Base-by-base conservation (phyloP, 1,284 basidiomycete species). In the Polyporus tsugae region DNA sequence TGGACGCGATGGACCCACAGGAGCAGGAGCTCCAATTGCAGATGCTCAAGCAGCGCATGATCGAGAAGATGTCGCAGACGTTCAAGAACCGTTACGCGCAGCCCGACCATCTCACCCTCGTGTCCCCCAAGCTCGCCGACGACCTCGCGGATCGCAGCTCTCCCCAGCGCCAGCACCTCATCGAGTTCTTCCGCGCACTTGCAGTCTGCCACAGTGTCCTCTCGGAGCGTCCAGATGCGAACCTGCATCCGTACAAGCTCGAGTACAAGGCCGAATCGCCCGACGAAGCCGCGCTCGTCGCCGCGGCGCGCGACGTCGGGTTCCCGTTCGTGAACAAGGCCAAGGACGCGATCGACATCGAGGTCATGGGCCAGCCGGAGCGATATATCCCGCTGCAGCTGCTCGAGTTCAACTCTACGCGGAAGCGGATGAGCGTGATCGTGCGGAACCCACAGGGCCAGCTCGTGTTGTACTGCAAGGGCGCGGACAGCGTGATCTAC, bases 221-320 rank as follows among this genome's bases (percentile, higher is more conserved):
- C 15, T 85, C 95, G 0, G 95, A 96, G 74, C 86, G 84, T 65
- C 87, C 92, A 0, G 89, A 93, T 38, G 86, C 89, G 9, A 80
- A 87, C 70, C 82, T 83, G 55, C 82, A 90, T 17, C 94, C 94
- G 0, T 91, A 85, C 79, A 80, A 83, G 5, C 80, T 99, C 72
- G 91, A 95, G 66, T 99, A 98, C 86, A 98, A 99, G 82, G 96
- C 97, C 7, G 96, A 99, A 81, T 95, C 92, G 3, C 95, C 96
- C 0, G 97, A 99, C 78, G 97, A 99, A 79, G 95, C 96, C 11
- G 97, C 97, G 4, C 86, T 99, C 25, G 97, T 99, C 3, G 91
- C 88, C 46, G 96, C 94, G 11, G 96, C 97, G 10, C 86, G 97
- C 52, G 97, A 98, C 78, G 91, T 91, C 15, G 97, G 97, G 0